Percentiles rank a stretch among this genome's conserved stretches.
Evolutionary conservation across 2,329 filamentous ascomycete genomes (phyloP).

Genomic region (Diaporthe australafricana): DNA sequence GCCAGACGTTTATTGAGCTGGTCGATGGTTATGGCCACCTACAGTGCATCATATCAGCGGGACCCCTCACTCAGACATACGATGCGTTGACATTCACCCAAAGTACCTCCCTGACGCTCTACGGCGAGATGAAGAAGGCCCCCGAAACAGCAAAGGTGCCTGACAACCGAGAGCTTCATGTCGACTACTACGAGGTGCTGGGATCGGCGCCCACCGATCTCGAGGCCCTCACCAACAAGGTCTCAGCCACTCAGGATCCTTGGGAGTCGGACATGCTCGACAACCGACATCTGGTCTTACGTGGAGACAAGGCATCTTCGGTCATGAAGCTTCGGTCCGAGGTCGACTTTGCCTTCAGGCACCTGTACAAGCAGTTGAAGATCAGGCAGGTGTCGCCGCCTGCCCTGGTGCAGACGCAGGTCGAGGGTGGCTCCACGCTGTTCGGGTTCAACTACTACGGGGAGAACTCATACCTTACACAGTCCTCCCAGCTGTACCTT

Average conservation of each 20-base stretch:
- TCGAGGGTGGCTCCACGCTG: slow-evolving; percentile 91
- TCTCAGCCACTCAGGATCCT: slow-evolving; percentile 69
- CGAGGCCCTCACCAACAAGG: slow-evolving; percentile 89
- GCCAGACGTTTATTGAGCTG: slow-evolving; percentile 78
- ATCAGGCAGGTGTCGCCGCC: slow-evolving; percentile 89
- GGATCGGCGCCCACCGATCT: slow-evolving; percentile 86
- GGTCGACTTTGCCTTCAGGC: slow-evolving; percentile 83
- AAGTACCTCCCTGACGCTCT: slow-evolving; percentile 87
- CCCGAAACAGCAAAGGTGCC: slow-evolving; percentile 83
- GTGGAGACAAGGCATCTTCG: slow-evolving; percentile 84
- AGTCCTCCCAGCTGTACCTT: slow-evolving; percentile 97
- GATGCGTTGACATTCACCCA: slow-evolving; percentile 87
- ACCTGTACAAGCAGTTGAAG: slow-evolving; percentile 80
- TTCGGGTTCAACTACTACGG: slow-evolving; percentile 77
- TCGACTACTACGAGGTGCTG: slow-evolving; percentile 87
- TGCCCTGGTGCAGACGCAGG: slow-evolving; percentile 93
- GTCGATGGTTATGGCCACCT: slow-evolving; percentile 86
- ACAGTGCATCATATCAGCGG: slow-evolving; percentile 82
- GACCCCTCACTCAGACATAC: slow-evolving; percentile 89
- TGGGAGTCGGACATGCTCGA: slow-evolving; percentile 62
- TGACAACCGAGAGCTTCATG: slow-evolving; percentile 87
- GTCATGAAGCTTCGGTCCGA: slow-evolving; percentile 89
- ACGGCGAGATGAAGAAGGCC: slow-evolving; percentile 85
- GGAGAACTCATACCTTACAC: slow-evolving; percentile 91
- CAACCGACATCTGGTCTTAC: slow-evolving; percentile 85